phyloP scores from a whole-genome alignment of 139 green algal genomes.

The Prasinococcaceae sp. region DNA sequence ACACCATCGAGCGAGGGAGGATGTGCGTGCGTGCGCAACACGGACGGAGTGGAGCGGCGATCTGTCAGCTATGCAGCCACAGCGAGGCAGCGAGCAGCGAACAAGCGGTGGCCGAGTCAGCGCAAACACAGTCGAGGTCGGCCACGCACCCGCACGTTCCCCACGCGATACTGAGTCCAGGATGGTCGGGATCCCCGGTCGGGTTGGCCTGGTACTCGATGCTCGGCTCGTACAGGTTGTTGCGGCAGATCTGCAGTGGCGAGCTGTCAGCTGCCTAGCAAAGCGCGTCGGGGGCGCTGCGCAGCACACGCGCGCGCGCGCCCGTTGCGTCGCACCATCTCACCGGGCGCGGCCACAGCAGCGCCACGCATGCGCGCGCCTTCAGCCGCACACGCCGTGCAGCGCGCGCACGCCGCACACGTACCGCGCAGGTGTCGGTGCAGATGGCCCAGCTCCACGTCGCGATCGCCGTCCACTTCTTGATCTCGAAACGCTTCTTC shows the following conservation, averaged over 20 bases:
- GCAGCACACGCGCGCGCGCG: no score
- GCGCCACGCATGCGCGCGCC: neutral
- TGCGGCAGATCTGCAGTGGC: slow-evolving; percentile 59
- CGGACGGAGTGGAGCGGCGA: no score
- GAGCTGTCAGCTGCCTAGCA: neutral
- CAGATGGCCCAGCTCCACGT: slow-evolving; percentile 94
- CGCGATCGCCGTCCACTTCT: slow-evolving; percentile 73
- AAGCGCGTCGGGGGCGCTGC: neutral
- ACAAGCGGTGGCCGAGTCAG: no score
- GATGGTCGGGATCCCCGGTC: slow-evolving; percentile 29
- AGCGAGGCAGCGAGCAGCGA: no score
- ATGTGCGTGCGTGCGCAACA: no score
- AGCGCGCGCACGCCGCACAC: neutral
- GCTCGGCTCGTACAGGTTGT: slow-evolving; percentile 89
- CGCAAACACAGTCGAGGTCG: slow-evolving; percentile 93
- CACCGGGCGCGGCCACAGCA: no score
- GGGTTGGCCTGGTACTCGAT: slow-evolving; percentile 91
- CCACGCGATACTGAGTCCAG: slow-evolving; percentile 81
- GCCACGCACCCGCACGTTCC: slow-evolving; percentile 81
- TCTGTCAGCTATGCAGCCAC: no score
- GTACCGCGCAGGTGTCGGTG: slow-evolving; percentile 74
- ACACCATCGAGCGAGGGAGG: no score
- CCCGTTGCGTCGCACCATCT: no score
- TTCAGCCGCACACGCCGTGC: neutral
- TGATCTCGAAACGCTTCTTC: neutral